These are phyloP conservation scores for Hymenoscyphus fraxineus DNA, from an alignment of 2,329 filamentous ascomycete species.

Conservation along the genomic window DNA sequence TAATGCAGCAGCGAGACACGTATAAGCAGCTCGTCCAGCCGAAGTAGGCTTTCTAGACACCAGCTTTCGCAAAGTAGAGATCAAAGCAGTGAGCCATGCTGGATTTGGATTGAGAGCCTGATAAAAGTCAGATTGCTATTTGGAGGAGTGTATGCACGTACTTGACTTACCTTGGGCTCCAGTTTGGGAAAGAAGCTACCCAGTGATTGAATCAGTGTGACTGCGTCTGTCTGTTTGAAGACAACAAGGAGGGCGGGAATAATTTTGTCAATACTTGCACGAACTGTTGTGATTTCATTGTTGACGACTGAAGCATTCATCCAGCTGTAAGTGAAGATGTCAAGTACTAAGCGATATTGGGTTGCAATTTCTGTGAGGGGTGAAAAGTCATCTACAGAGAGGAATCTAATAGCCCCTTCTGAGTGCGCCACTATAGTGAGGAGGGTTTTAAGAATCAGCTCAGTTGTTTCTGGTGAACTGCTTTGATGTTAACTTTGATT, in stretches of 20 bases:
- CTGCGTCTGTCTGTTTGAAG: conserved; percentile 57
- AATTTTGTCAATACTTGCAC: conserved; percentile 43
- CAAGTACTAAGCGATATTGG: conserved; percentile 49
- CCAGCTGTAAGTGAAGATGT: conserved; percentile 56
- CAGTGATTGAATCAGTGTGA: conserved; percentile 57
- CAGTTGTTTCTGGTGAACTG: conserved; percentile 51
- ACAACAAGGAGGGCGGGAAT: conserved; percentile 48
- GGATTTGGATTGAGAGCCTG: conserved; percentile 49
- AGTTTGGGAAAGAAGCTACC: conserved; percentile 49
- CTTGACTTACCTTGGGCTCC: conserved; percentile 43
- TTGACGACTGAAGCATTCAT: conserved; percentile 42
- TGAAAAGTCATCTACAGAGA: conserved; percentile 48
- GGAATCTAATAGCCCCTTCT: conserved; percentile 47
- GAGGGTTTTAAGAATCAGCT: conserved; percentile 54
- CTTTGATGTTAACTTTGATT: conserved; percentile 9
- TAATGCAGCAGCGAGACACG: conserved; percentile 54
- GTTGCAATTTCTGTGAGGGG: conserved; percentile 56
- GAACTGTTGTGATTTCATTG: conserved; percentile 34
- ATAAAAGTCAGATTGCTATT: neutral
- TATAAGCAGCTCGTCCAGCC: conserved; percentile 55
- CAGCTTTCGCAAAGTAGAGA: conserved; percentile 49
- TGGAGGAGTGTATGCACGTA: neutral
- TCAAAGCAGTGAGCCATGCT: conserved; percentile 49
- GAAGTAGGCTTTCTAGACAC: conserved; percentile 53
- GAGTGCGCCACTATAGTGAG: conserved; percentile 50